Base-by-base conservation (phyloP, 148 eudicot genomes). In the Selenicereus undatus region DNA sequence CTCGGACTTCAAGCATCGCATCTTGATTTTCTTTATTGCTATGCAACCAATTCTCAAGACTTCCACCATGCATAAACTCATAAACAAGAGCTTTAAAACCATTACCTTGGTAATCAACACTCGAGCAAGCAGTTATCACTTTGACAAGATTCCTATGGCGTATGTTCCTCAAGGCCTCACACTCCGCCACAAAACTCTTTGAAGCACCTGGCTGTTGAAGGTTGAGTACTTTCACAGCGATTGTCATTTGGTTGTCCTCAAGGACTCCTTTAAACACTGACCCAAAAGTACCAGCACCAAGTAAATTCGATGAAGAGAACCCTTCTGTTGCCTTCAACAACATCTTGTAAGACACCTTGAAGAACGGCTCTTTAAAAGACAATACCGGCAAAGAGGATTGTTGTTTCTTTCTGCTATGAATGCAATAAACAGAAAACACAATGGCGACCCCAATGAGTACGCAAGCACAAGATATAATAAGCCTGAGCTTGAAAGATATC, bases 161-260 rank as follows among this genome's bases (percentile, higher is more conserved):
- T 13, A 78, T 68, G 36, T 39, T 77, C 30, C 86, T 83, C 77
- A 86, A 81, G 0, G 82, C 82, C 17, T 80, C 50, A 58, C 88
- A 86, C 77, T 86, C 88, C 60, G 82, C 79, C 77, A 81, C 75
- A 68, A 86, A 86, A 71, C 88, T 86, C 80, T 78, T 83, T 1
- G 50, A 22, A 5, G 82, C 82, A 78, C 81, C 84, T 71, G 29
- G 84, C 16, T 71, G 64, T 83, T 83, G 51, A 80, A 86, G 77
- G 68, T 83, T 81, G 39, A 86, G 78, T 75, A 86, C 88, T 75
- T 86, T 86, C 14, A 81, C 80, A 27, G 88, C 88, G 62, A 83
- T 64, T 1, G 73, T 27, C 54, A 64, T 54, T 43, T 43, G 82
- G 48, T 83, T 17, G 36, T 11, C 20, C 20, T 71, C 71, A 3